These are phyloP conservation scores for Rasamsonia emersonii DNA, from an alignment of 2,329 filamentous ascomycete species.

Conservation along the genomic window DNA sequence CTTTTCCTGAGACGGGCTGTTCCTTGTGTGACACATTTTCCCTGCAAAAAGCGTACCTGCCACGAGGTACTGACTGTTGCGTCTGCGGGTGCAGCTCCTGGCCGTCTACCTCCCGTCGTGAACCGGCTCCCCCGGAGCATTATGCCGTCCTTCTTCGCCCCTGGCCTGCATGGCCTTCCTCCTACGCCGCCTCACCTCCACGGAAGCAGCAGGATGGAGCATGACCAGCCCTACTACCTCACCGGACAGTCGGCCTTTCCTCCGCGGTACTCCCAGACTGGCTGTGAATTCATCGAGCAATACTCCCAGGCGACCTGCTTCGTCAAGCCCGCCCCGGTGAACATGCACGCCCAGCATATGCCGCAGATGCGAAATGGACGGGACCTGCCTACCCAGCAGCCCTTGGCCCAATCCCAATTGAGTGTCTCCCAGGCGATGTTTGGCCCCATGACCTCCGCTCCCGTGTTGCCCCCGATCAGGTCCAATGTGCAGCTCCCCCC, in stretches of 20 bases:
- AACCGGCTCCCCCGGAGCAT: slow-evolving; percentile 19
- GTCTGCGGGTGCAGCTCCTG: slow-evolving; percentile 12
- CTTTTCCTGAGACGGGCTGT: slow-evolving; percentile 2
- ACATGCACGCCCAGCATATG: slow-evolving; percentile 21
- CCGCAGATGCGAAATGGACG: slow-evolving; percentile 24
- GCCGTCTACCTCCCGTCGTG: slow-evolving; percentile 31
- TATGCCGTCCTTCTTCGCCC: slow-evolving; percentile 37
- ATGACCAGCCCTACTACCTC: slow-evolving; percentile 31
- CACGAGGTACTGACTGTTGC: slow-evolving; percentile 15
- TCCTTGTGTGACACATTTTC: slow-evolving; percentile 3
- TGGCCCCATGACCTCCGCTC: slow-evolving; percentile 23
- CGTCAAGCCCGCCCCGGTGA: slow-evolving; percentile 27
- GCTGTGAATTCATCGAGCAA: slow-evolving; percentile 38
- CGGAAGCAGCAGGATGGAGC: slow-evolving; percentile 27
- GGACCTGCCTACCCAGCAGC: slow-evolving; percentile 21
- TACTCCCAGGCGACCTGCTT: slow-evolving; percentile 37
- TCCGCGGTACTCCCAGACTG: slow-evolving; percentile 34
- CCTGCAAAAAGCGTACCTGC: slow-evolving; percentile 5
- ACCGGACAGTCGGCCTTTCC: slow-evolving; percentile 31
- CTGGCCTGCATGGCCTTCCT: slow-evolving; percentile 33
- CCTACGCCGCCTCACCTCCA: slow-evolving; percentile 35
- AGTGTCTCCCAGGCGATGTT: slow-evolving; percentile 24
- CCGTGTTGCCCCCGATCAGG: slow-evolving; percentile 34
- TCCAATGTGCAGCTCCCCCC: slow-evolving; percentile 30
- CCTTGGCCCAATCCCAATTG: slow-evolving; percentile 17